Evolutionary conservation across 305 asterid species (phyloP), one percentile per base, ranked within the genome.

Genomic region (Fraxinus ornus): DNA sequence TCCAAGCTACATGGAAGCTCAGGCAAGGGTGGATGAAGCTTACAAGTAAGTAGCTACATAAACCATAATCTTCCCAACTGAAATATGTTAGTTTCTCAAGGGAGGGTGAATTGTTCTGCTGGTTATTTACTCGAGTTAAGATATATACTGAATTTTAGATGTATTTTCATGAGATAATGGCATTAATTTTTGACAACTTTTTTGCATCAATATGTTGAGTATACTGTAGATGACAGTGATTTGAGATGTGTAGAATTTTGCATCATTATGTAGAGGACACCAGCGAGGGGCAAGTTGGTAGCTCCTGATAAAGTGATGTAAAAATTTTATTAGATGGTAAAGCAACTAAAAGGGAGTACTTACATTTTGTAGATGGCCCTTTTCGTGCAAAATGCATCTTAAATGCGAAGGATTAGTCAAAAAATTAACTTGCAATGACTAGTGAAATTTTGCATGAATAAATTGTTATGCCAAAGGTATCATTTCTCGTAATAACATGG

Each of bases 1-100:
- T 81, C 93, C 97, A 55, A 90, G 94, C 90, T 95, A 95, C 95
- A 88, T 95, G 90, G 99, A 95, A 33, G 92, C 99, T 81, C 98
- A 95, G 85, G 89, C 87, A 81, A 89, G 84, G 80, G 98, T 94
- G 75, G 99, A 95, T 85, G 92, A 91, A 90, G 97, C 98, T 84
- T 95, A 94, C 95, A 95, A 94, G 99, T 95, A 95, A 87, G 97
- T 89, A 35, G 1, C 75, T 75, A 28, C 30, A 80, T 68, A 28
- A 22, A 55, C 15, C 77, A 64, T 81, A 37, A 64, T 66, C 52
- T 72, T 75, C 80, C 55, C 57, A 21, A 24, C 44, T 57, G 71
- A 77, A 26, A 75, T 86, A 41, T 35, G 8, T 30, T 77, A 7
- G 47, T 26, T 41, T 32, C 71, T 79, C 77, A 78, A 7, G 35